Conservation (phyloP, 768 basidiomycete species). For the Hericium alpestre region DNA sequence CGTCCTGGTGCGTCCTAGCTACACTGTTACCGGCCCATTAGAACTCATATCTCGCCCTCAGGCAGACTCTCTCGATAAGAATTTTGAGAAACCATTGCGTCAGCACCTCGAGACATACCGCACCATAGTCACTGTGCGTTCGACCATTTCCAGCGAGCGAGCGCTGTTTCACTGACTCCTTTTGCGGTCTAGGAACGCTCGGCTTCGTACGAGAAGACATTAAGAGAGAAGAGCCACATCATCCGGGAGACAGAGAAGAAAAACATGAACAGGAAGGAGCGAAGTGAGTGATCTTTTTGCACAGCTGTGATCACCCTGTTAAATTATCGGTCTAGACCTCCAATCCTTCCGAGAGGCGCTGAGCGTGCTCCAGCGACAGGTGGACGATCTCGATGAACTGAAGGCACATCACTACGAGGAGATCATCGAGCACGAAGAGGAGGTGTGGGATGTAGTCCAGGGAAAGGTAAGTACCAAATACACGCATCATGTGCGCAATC, state of each 20-base stretch:
- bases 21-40: not conserved
- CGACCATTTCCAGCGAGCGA: not conserved
- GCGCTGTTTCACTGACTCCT: not conserved
- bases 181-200: conserved; percentile 64
- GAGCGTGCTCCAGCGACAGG: conserved; percentile 71
- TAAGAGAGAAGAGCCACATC: conserved; percentile 73
- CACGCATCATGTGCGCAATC: not conserved
- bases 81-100: conserved; percentile 82
- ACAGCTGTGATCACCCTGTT: not conserved
- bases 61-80: conserved; percentile 80
- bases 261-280: conserved; percentile 75
- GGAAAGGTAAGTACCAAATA: conserved; percentile 45
- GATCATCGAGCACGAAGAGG: conserved; percentile 86
- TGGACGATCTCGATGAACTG: conserved; percentile 82
- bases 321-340: conserved; percentile 45
- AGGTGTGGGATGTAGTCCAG: conserved; percentile 90
- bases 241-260: conserved; percentile 80
- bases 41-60: conserved; percentile 18
- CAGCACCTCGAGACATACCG: conserved; percentile 77
- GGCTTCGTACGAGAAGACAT: conserved; percentile 67
- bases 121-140: conserved; percentile 53
- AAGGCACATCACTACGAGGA: conserved; percentile 81
- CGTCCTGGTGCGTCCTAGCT: conserved; percentile 52
- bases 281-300: conserved; percentile 45
- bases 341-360: conserved; percentile 83